phyloP scores from a whole-genome alignment of 495 filamentous ascomycete genomes.

The Podospora didyma region DNA sequence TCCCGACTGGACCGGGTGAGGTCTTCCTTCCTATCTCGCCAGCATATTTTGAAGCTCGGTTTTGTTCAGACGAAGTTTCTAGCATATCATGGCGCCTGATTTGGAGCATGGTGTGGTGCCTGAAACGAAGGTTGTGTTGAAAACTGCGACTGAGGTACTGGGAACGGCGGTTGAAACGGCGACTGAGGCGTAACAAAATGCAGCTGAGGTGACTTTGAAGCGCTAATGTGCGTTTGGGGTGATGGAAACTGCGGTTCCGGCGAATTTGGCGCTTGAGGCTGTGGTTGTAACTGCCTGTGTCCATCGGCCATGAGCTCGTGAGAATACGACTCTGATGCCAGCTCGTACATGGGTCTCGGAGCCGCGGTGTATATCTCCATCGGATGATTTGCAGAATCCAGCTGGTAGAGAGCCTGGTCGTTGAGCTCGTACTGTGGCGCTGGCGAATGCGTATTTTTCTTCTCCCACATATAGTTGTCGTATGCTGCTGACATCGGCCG shows the following conservation, averaged over 20 bases:
- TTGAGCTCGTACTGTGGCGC: background rate
- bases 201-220: no score
- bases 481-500: constrained; percentile 1
- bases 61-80: no score
- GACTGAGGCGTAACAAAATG: no score
- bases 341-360: constrained; percentile 27
- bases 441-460: constrained; percentile 8
- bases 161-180: no score
- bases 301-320: constrained; percentile 28
- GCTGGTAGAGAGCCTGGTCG: constrained; percentile 12
- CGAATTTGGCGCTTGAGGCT: constrained; percentile 1
- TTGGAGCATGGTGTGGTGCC: no score
- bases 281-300: constrained; percentile 1
- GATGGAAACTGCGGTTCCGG: background rate
- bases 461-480: constrained; percentile 16
- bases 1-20: no score
- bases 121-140: no score
- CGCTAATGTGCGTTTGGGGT: no score
- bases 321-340: constrained; percentile 21
- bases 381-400: constrained; percentile 15
- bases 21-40: no score
- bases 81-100: no score
- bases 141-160: no score
- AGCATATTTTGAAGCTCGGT: no score
- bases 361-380: constrained; percentile 18